A percentile compares a stretch with the other conserved stretches of the same genome.
These are phyloP conservation scores for Tetramitus jugosus DNA, from an alignment of 208 protist species.

Conservation along the genomic window DNA sequence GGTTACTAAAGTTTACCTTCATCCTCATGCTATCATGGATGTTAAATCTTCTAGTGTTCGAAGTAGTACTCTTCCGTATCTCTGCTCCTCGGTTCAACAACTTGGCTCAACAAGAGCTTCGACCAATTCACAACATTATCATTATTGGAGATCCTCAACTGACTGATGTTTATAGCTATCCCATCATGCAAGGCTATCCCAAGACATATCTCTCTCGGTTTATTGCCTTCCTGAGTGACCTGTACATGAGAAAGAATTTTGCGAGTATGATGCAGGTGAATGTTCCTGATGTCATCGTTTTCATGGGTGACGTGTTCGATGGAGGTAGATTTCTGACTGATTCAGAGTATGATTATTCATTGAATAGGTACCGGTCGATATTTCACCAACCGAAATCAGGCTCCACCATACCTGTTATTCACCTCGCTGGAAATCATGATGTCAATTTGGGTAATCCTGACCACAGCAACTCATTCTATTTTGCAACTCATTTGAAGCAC, in stretches of 20 bases:
- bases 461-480: no score
- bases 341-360: neutral
- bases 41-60: neutral
- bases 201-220: no score
- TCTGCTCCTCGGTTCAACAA: neutral
- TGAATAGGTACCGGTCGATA: neutral
- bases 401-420: neutral
- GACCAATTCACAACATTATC: neutral
- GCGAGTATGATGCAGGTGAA: neutral
- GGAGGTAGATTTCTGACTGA: neutral
- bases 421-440: neutral
- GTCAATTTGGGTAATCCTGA: no score
- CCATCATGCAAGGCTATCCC: no score
- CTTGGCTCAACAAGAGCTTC: neutral
- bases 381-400: neutral
- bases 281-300: neutral
- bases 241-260: neutral
- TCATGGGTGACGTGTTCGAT: neutral
- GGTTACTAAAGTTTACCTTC: no score
- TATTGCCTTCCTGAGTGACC: no score
- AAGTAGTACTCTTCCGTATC: neutral
- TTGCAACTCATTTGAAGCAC: no score
- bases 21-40: neutral
- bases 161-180: no score
- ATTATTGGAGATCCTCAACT: neutral